These are phyloP conservation scores for Solanum appendiculatum DNA, from an alignment of 257 asterid species.

Conservation along the genomic window DNA sequence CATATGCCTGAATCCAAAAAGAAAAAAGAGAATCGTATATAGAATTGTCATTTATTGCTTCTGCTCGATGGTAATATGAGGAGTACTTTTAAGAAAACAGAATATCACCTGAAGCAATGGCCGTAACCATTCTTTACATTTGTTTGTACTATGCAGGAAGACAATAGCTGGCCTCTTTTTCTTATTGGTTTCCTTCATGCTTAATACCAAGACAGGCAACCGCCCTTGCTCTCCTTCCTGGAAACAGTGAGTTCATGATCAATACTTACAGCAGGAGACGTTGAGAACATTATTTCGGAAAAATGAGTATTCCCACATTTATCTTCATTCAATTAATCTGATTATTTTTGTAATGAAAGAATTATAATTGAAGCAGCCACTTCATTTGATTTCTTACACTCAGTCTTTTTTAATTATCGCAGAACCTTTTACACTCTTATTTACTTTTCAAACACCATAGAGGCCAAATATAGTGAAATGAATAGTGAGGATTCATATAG, in stretches of 20 bases:
- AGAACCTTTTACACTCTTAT: neutral
- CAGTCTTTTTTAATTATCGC: neutral
- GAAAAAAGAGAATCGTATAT: neutral
- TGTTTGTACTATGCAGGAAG: conserved; percentile 79
- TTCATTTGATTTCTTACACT: neutral
- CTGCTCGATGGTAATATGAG: neutral
- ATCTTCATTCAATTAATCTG: neutral
- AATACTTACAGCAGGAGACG: neutral
- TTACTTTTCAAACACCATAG: neutral
- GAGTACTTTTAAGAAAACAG: neutral
- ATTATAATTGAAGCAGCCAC: neutral
- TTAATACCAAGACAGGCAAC: conserved; percentile 72
- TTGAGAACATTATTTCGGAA: neutral
- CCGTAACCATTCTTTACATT: conserved; percentile 87
- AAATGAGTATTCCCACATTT: neutral
- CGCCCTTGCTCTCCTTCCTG: conserved; percentile 93
- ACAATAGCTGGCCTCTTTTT: conserved; percentile 71
- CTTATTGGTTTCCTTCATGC: conserved; percentile 35
- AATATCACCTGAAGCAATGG: conserved; percentile 78
- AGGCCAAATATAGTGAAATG: neutral
- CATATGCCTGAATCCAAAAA: conserved; percentile 62
- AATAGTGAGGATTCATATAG: neutral
- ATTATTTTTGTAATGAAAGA: neutral
- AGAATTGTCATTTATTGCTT: neutral
- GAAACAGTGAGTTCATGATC: neutral